Evolutionary conservation across 306 rosid genomes (phyloP), one percentile per base, ranked within the genome.

Genomic region (Trifolium subterraneum): DNA sequence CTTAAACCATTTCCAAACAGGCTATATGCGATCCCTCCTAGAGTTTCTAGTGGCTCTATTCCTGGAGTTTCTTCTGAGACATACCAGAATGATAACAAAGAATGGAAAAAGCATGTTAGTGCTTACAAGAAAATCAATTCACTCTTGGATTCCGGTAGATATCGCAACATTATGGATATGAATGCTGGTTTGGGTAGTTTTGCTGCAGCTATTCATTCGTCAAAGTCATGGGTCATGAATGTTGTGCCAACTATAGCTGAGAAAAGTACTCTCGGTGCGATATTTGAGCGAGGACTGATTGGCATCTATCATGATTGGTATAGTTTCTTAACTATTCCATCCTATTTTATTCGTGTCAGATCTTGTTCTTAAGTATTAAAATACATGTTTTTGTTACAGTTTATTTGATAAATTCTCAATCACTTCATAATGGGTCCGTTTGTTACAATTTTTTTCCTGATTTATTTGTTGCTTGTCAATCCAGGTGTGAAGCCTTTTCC

Each of bases 241-340:
- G 98, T 94, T 47, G 79, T 94, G 78, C 98, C 98, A 45, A 91
- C 96, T 10, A 83, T 91, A 70, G 95, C 97, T 1, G 89, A 91
- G 82, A 90, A 84, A 86, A 84, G 70, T 63, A 88, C 95, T 1
- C 84, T 94, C 44, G 96, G 97, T 56, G 87, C 79, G 47, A 56
- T 91, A 50, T 94, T 85, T 69, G 95, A 92, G 78, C 85, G 96
- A 76, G 96, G 99, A 68, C 79, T 95, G 74, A 87, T 87, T 56
- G 99, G 98, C 68, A 95, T 94, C 85, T 92, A 88, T 79, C 99
- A 94, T 76, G 93, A 95, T 80, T 95, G 99, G 97, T 95, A 86
- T 78, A n/a, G 31, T 38, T 71, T 71, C 73, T 67, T 79, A 55
- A 52, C 81, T 52, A 51, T 41, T 55, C 68, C n/a, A 9, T 58